Evolutionary conservation across 2,329 filamentous ascomycete species (phyloP).

Genomic region (Penicillium sp.): DNA sequence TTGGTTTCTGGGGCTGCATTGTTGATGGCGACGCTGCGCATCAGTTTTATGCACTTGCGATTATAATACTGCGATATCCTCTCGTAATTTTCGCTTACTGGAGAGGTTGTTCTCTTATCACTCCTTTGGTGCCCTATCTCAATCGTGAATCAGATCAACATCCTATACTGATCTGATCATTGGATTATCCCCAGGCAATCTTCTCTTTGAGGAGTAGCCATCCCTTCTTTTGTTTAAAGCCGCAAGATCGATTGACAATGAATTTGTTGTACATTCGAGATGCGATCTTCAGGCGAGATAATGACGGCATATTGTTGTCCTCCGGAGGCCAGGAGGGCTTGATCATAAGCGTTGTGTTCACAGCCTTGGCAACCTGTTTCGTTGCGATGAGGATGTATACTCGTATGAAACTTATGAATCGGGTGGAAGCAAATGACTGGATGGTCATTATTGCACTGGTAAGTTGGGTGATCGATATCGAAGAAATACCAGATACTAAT

Average conservation of each 20-base stretch:
- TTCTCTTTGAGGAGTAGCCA: not conserved
- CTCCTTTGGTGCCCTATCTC: not conserved
- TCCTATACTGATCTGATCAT: not conserved
- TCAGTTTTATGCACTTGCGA: not conserved
- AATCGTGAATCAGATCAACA: not conserved
- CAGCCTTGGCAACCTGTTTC: slow-evolving; percentile 27
- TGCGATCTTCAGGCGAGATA: slow-evolving; percentile 15
- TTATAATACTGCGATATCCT: slow-evolving; percentile 9
- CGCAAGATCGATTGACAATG: slow-evolving; percentile 10
- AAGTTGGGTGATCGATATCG: not conserved
- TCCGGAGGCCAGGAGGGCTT: slow-evolving; percentile 25
- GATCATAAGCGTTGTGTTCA: slow-evolving; percentile 31
- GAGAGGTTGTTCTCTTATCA: slow-evolving; percentile 2
- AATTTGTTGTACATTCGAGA: slow-evolving; percentile 14
- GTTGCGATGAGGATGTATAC: slow-evolving; percentile 33
- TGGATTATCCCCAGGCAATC: not conserved
- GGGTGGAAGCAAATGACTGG: slow-evolving; percentile 37
- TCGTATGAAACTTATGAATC: slow-evolving; percentile 27
- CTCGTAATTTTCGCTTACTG: not conserved
- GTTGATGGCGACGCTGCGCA: slow-evolving; percentile 7
- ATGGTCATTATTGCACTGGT: slow-evolving; percentile 36
- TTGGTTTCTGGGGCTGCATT: slow-evolving; percentile 11
- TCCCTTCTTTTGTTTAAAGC: not conserved
- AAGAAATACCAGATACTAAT: not conserved
- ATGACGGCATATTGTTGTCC: slow-evolving; percentile 20